These are phyloP conservation scores for Suillus luteus DNA, from an alignment of 768 basidiomycete species.

Conservation along the genomic window DNA sequence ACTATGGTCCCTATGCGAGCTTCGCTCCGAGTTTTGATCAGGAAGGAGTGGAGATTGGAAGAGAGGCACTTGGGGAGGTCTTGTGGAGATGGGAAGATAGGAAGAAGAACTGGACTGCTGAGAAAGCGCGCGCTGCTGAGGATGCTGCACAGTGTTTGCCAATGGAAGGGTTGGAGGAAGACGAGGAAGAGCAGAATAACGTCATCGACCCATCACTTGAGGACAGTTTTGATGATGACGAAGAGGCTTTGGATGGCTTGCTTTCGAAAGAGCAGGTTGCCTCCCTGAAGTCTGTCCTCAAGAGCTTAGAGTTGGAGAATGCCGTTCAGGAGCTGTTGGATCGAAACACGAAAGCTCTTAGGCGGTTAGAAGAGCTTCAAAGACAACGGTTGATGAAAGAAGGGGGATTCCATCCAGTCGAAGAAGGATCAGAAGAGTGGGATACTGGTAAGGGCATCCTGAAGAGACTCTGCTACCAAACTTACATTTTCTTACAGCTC, in stretches of 20 bases:
- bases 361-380: conserved; percentile 68
- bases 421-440: conserved; percentile 81
- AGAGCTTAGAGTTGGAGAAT: conserved; percentile 63
- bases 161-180: conserved; percentile 14
- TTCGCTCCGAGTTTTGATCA: conserved; percentile 84
- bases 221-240: conserved; percentile 31
- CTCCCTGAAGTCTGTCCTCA: conserved; percentile 60
- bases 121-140: conserved; percentile 31
- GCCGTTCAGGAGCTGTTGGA: conserved; percentile 70
- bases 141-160: conserved; percentile 14
- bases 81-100: conserved; percentile 53
- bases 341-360: conserved; percentile 63
- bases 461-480: conserved; percentile 18
- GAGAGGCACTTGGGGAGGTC: conserved; percentile 58
- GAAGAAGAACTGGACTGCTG: conserved; percentile 30
- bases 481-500: conserved; percentile 48
- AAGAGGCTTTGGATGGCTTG: conserved; percentile 51
- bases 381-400: conserved; percentile 50
- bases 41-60: conserved; percentile 71
- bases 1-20: conserved; percentile 74
- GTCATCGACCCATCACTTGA: conserved; percentile 16
- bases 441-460: conserved; percentile 59
- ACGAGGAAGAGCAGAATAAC: conserved; percentile 15
- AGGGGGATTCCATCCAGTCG: conserved; percentile 48
- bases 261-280: conserved; percentile 57